Evolutionary conservation across 2,329 filamentous ascomycete species (phyloP), one percentile per base, ranked within the genome.

Genomic region (Exophiala oligosperma): DNA sequence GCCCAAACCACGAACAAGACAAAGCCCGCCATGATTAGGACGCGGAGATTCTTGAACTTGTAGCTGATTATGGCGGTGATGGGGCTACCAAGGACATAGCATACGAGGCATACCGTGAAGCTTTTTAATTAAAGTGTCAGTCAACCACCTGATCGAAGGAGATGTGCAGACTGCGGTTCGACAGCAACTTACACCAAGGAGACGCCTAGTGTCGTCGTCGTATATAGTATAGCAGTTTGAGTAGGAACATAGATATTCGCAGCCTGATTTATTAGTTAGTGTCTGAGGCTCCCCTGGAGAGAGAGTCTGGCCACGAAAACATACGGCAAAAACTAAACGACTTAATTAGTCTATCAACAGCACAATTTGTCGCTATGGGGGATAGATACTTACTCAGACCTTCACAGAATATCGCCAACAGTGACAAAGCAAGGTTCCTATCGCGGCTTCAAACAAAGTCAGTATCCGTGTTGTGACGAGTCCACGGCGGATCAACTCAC

Each of bases 171-270:
- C 17, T 17, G 17, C 17, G 17, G 17, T 12, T 21, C 14, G 32
- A 52, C 26, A 28, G 26, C 26, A 28, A 28, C 26, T 28, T 51
- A 57, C 54, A 57, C 48, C 9, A 57, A 43, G 8, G 54, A 41
- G 28, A 57, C 54, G n/a, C 26, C 26, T 6, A 57, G 37, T 26
- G 35, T 44, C 6, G 48, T 52, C 17, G 47, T 26, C n/a, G n/a
- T n/a, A 29, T 57, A 57, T 12, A 57, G 54, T 5, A 57, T 21
- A 14, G 54, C 47, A 44, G 48, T 57, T 47, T 57, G 54, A 14
- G 35, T 28, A 12, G 54, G 54, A 12, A 57, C 54, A 47, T 57
- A 57, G 49, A 57, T 41, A 21, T 57, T 57, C 6, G 54, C 54
- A 50, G 48, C 54, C 54, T 57, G 21, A 17, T 17, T 17, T n/a